Evolutionary conservation across 345 rosid species (phyloP), one percentile per base, ranked within the genome.

Genomic region (Eucalyptus viminalis): DNA sequence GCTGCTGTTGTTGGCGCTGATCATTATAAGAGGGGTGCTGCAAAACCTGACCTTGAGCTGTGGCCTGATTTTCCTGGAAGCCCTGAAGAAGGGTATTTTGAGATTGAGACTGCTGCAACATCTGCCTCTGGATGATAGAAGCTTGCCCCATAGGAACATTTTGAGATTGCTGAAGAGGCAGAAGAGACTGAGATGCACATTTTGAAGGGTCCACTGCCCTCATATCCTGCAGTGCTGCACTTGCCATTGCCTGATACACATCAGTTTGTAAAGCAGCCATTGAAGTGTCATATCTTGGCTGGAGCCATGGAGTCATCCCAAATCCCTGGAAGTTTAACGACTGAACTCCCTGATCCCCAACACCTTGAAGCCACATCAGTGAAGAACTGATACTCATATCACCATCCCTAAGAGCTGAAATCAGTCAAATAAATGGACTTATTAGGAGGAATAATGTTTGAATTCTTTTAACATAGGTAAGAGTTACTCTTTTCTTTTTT

Each of bases 211-310:
- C 93, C 90, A 91, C 92, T 12, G 92, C 31, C 88, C 93, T 90
- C 92, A 92, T 92, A 86, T 93, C 94, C 85, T 92, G 94, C 81
- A 92, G 92, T 50, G 95, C 95, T 88, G 95, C 91, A 83, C 92
- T 91, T 21, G 95, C 93, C 95, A 93, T 92, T 29, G 93, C 93
- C 89, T 93, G 94, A 89, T 93, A 92, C 27, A 90, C 60, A 88
- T 93, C 95, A 7, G 94, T 83, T 87, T 92, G 95, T 15, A 92
- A 62, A 45, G 89, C 93, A 27, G 88, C 81, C 89, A 93, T 89
- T 53, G 93, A 88, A 86, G 93, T 85, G 76, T 92, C 94, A 76
- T 92, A 89, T 90, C 93, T 89, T 81, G 92, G 92, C 89, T 91
- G 94, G 89, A 92, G 89, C 93, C 92, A 92, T 8, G 94, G 93